Conservation (phyloP, 345 rosid genomes). For the Lepidium didymum region DNA sequence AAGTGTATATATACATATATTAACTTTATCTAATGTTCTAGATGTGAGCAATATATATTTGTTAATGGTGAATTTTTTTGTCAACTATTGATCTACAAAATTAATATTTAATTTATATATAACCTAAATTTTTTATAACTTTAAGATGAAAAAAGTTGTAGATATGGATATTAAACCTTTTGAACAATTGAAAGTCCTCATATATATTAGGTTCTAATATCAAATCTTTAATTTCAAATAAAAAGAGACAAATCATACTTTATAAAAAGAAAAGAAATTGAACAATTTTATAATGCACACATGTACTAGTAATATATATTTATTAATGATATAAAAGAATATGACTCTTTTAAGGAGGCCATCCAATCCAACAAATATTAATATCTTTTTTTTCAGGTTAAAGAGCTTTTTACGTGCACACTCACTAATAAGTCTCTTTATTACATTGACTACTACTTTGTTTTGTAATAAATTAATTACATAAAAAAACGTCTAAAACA, state of each 20-base stretch:
- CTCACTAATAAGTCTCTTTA: not conserved
- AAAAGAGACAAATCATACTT: not conserved
- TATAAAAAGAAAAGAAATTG: not conserved
- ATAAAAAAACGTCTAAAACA: not conserved
- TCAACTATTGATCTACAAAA: too few relatives aligned
- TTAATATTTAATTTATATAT: too few relatives aligned
- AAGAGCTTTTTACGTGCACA: constrained; percentile 25
- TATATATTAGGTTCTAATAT: not conserved
- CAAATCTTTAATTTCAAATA: not conserved
- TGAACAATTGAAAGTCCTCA: too few relatives aligned
- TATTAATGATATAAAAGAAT: not conserved
- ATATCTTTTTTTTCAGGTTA: not conserved
- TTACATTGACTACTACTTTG: constrained; percentile 9
- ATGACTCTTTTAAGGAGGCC: constrained; percentile 25
- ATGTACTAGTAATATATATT: constrained; percentile 9
- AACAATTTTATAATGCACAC: constrained; percentile 14
- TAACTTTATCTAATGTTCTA: too few relatives aligned
- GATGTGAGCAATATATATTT: too few relatives aligned
- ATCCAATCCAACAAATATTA: constrained; percentile 19
- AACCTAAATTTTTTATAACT: too few relatives aligned
- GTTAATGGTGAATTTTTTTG: too few relatives aligned
- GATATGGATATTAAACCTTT: too few relatives aligned
- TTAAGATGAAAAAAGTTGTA: too few relatives aligned
- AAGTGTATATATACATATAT: not conserved
- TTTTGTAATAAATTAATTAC: not conserved